Percentiles rank a stretch among this genome's conserved stretches.
These are phyloP conservation scores for Ophiostoma sp. DNA, from an alignment of 2,329 filamentous ascomycete genomes.

Conservation along the genomic window DNA sequence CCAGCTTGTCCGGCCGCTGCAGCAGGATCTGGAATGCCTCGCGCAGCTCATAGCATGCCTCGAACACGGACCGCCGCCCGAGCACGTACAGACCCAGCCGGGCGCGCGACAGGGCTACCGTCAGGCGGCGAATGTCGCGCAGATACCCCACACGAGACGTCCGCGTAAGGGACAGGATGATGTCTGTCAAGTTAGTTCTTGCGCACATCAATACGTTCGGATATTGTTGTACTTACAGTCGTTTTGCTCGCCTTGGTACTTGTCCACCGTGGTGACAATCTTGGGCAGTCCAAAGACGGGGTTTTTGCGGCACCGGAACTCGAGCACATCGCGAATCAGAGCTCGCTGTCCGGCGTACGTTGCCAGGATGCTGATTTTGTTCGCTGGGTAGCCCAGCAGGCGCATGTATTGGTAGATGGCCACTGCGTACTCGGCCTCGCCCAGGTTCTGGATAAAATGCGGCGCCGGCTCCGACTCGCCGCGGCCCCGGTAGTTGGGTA, in stretches of 20 bases:
- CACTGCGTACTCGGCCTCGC: conserved; percentile 94
- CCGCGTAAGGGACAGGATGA: conserved; percentile 87
- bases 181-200: conserved; percentile 38
- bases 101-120: conserved; percentile 88
- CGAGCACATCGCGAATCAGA: conserved; percentile 79
- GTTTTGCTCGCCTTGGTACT: conserved; percentile 98
- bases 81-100: conserved; percentile 88
- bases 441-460: conserved; percentile 93
- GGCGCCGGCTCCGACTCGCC: conserved; percentile 87
- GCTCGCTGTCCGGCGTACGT: conserved; percentile 92
- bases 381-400: conserved; percentile 80
- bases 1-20: conserved; percentile 71
- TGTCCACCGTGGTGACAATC: conserved; percentile 91
- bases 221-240: conserved; percentile 41
- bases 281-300: conserved; percentile 82
- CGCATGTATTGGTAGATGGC: conserved; percentile 98
- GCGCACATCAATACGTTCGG: conserved; percentile 31
- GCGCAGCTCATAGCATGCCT: conserved; percentile 78
- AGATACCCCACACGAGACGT: conserved; percentile 88
- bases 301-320: conserved; percentile 75
- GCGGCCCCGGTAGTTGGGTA: conserved; percentile 82
- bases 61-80: conserved; percentile 81
- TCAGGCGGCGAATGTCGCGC: conserved; percentile 85
- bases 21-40: conserved; percentile 78
- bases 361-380: conserved; percentile 78